Evolutionary conservation across 441 rosid genomes (phyloP), one percentile per base, ranked within the genome.

Genomic region (Pelargonium australe): DNA sequence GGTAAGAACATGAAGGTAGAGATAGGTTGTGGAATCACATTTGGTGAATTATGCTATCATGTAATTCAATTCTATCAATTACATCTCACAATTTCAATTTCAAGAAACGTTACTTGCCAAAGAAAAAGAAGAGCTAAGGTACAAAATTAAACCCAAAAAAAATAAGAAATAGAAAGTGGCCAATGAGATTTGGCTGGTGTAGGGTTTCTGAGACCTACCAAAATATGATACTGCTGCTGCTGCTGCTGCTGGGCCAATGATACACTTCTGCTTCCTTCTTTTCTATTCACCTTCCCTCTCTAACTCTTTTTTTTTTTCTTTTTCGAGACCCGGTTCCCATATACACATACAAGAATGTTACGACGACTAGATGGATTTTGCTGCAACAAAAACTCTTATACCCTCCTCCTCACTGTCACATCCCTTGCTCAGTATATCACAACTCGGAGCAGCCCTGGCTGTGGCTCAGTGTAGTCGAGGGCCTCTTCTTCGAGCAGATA

Each of bases 401-500:
- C 74, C 34, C 70, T 73, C 34, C 34, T 67, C 34, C 34, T 67
- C 65, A 77, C 79, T 62, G 78, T 70, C 69, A 60, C 79, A 3
- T 77, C 69, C 72, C 10, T 53, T 70, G 80, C 76, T 91, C 88
- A 89, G 63, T 86, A 83, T 75, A 95, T 79, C 81, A 90, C 84
- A 66, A 95, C 96, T 62, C 97, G 90, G 68, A 95, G 92, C 73
- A 95, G 83, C 72, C 99, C 97, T 1, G 97, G 90, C 78, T 92
- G 97, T 4, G 99, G 90, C 82, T 95, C 97, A 0, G 86, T 71
- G 79, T 67, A 95, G 67, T 85, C 87, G 14, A 95, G 96, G 72
- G 88, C 85, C 83, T 95, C 97, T 71, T 92, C 96, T 80, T 89
- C 96, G 16, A 95, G 95, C 53, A 95, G 84, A 73, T 87, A 92